Evolutionary conservation across 202 grass and related monocot genomes (phyloP).

Genomic region (Elaeis oleifera): DNA sequence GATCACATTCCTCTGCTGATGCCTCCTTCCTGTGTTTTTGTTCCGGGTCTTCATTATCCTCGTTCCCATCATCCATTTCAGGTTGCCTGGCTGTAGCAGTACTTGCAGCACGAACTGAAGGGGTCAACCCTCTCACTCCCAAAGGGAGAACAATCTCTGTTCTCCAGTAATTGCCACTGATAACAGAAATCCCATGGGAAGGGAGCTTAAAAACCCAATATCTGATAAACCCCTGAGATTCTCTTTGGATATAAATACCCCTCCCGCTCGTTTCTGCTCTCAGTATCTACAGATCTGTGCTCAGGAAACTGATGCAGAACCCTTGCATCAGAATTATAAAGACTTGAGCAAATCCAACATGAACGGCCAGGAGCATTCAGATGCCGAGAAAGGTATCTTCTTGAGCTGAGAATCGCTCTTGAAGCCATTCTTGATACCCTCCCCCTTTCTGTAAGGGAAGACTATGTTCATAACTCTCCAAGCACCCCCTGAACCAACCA

Average conservation of each 20-base stretch:
- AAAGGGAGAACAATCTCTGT: constrained; percentile 47
- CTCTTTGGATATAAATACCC: constrained; percentile 37
- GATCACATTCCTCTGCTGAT: constrained; percentile 18
- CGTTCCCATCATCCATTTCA: constrained; percentile 40
- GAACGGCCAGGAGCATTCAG: constrained; percentile 30
- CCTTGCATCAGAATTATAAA: constrained; percentile 34
- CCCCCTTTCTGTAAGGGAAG: constrained; percentile 34
- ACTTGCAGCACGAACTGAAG: constrained; percentile 39
- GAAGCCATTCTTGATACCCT: constrained; percentile 54
- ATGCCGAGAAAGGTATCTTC: constrained; percentile 48
- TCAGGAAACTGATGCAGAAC: constrained; percentile 24
- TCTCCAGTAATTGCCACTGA: constrained; percentile 26
- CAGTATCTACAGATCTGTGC: constrained; percentile 30
- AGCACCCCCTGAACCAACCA: constrained; percentile 36
- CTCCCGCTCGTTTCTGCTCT: constrained; percentile 32
- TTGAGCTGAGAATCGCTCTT: constrained; percentile 65
- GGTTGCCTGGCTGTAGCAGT: constrained; percentile 47
- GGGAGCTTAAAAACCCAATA: constrained; percentile 30
- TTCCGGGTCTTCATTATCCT: constrained; percentile 56
- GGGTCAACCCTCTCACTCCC: constrained; percentile 52
- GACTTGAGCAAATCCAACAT: constrained; percentile 34
- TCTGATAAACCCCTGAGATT: constrained; percentile 25
- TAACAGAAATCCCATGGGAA: constrained; percentile 26
- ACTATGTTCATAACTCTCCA: constrained; percentile 51
- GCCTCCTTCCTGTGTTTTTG: constrained; percentile 38